Evolutionary conservation across 2,329 filamentous ascomycete species (phyloP).

Genomic region (Cytospora paraplurivora): DNA sequence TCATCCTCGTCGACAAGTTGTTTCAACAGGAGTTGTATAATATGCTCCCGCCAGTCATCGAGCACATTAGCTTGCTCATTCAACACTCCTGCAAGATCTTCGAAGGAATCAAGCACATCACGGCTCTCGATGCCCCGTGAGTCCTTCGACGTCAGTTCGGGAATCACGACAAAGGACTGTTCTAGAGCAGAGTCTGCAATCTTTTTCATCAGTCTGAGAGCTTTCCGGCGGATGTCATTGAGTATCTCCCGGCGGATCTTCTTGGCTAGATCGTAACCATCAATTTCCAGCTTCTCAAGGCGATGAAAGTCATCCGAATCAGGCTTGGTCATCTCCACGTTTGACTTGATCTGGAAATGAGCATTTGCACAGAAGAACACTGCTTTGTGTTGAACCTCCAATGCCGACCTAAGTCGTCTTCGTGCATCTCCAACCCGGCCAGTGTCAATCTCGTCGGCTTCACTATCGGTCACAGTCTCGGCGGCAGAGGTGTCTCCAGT

Average conservation of each 20-base stretch:
- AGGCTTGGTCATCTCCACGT: constrained; percentile 63
- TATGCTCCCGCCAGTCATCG: constrained; percentile 72
- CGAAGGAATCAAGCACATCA: constrained; percentile 65
- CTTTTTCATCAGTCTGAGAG: constrained; percentile 63
- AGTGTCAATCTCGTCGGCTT: constrained; percentile 35
- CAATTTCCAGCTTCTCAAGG: constrained; percentile 70
- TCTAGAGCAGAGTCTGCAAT: constrained; percentile 56
- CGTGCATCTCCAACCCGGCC: constrained; percentile 59
- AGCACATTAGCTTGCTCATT: constrained; percentile 73
- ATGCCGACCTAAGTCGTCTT: constrained; percentile 67
- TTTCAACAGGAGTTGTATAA: constrained; percentile 70
- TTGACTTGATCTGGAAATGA: constrained; percentile 79
- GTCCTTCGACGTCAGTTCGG: constrained; percentile 56
- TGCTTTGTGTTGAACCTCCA: constrained; percentile 81
- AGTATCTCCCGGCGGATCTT: constrained; percentile 76
- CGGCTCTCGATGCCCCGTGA: constrained; percentile 73
- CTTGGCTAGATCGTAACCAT: constrained; percentile 79
- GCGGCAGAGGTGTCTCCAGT: constrained; percentile 34
- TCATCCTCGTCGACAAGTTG: constrained; percentile 78
- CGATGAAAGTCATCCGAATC: constrained; percentile 67
- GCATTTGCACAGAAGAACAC: constrained; percentile 84
- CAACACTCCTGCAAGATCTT: constrained; percentile 64
- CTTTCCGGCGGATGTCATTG: constrained; percentile 57
- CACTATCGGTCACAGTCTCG: constrained; percentile 40
- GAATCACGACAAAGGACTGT: constrained; percentile 63